These are phyloP conservation scores for Candida krabiensis DNA, from an alignment of 805 yeast species.

Conservation along the genomic window DNA sequence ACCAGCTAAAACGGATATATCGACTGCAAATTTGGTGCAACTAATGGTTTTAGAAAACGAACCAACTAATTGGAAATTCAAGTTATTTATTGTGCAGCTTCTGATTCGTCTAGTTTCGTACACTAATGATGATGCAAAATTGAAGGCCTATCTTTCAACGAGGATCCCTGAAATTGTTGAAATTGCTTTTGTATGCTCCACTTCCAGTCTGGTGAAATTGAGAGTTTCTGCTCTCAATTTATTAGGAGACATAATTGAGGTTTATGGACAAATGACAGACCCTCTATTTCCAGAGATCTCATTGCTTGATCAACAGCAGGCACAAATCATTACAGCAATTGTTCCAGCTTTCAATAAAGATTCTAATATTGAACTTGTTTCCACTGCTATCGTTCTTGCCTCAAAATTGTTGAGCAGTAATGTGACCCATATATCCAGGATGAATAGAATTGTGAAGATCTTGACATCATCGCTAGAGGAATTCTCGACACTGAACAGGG, in stretches of 20 bases:
- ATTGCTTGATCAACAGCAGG: conserved; percentile 87
- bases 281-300: conserved; percentile 72
- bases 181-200: conserved; percentile 77
- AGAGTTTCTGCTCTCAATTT: conserved; percentile 66
- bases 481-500: conserved; percentile 32
- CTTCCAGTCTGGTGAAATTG: conserved; percentile 61
- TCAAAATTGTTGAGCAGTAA: conserved; percentile 73
- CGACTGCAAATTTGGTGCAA: conserved; percentile 15
- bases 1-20: conserved; percentile 2
- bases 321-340: conserved; percentile 87
- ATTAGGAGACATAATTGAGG: conserved; percentile 59
- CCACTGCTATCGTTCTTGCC: conserved; percentile 73
- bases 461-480: conserved; percentile 68
- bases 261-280: conserved; percentile 63
- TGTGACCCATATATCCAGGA: conserved; percentile 47
- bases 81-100: conserved; percentile 46
- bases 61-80: conserved; percentile 58
- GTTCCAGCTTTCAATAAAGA: conserved; percentile 80
- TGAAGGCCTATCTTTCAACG: conserved; percentile 42
- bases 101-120: conserved; percentile 42
- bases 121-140: conserved; percentile 37
- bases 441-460: conserved; percentile 60
- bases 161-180: conserved; percentile 67
- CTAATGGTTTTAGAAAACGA: conserved; percentile 44
- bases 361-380: conserved; percentile 70